Percentiles rank a stretch among this genome's conserved stretches.
Evolutionary conservation across 2,329 filamentous ascomycete genomes (phyloP).

Genomic region (Bipolaris oryzae): DNA sequence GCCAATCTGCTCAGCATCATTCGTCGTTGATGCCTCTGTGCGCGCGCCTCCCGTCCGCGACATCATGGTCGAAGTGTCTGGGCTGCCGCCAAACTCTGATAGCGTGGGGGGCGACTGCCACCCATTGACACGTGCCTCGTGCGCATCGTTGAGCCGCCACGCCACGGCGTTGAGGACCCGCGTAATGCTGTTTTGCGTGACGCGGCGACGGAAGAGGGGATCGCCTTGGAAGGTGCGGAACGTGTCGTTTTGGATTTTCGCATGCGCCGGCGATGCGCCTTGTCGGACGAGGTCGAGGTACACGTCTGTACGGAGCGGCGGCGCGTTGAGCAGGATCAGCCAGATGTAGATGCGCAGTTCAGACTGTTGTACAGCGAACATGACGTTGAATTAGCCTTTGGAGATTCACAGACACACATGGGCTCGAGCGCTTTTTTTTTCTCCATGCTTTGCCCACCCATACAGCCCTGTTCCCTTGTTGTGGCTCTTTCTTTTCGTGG

Average conservation of each 20-base stretch:
- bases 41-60: slow-evolving; percentile 35
- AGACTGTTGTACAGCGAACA: slow-evolving; percentile 63
- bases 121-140: slow-evolving; percentile 62
- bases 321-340: slow-evolving; percentile 89
- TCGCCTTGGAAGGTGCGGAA: slow-evolving; percentile 96
- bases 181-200: slow-evolving; percentile 94
- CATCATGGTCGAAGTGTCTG: slow-evolving; percentile 49
- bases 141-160: slow-evolving; percentile 87
- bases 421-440: background rate
- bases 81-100: slow-evolving; percentile 56
- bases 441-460: background rate
- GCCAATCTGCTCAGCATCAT: slow-evolving; percentile 71
- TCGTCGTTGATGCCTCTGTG: slow-evolving; percentile 43
- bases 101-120: slow-evolving; percentile 58
- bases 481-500: background rate
- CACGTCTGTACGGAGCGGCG: slow-evolving; percentile 81
- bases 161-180: slow-evolving; percentile 93
- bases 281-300: slow-evolving; percentile 92
- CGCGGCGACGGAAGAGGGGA: slow-evolving; percentile 92
- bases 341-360: slow-evolving; percentile 93
- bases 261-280: slow-evolving; percentile 90
- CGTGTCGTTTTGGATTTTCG: slow-evolving; percentile 98
- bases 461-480: background rate
- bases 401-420: background rate
- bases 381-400: background rate